phyloP scores from a whole-genome alignment of 306 rosid genomes.

The Quercus dentata region DNA sequence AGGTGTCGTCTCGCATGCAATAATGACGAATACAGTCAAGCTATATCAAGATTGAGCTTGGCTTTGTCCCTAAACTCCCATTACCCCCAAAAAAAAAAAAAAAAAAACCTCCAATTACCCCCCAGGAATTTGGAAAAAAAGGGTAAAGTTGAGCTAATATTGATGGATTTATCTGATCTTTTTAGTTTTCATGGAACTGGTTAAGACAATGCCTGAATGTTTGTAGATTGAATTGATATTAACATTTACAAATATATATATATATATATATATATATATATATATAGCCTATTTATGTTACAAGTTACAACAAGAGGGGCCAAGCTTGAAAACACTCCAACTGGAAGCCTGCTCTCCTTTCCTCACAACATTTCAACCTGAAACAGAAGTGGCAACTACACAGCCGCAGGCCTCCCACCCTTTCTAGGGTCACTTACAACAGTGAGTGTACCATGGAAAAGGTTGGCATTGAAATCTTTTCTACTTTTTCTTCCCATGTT shows the following conservation, averaged over 20 bases:
- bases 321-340: neutral
- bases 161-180: neutral
- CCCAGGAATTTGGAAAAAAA: too few species aligned
- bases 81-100: too few species aligned
- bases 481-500: slow-evolving; percentile 32
- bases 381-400: slow-evolving; percentile 21
- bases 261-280: neutral
- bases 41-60: neutral
- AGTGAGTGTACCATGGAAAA: slow-evolving; percentile 50
- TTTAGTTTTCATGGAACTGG: neutral
- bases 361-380: neutral
- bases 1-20: too few species aligned
- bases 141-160: neutral
- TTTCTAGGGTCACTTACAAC: slow-evolving; percentile 90
- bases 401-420: slow-evolving; percentile 71
- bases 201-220: neutral
- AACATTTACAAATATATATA: neutral
- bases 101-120: too few species aligned
- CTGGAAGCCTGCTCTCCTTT: neutral
- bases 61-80: neutral
- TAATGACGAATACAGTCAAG: neutral
- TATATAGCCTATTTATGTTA: neutral
- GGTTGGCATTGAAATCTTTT: slow-evolving; percentile 12
- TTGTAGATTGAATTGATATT: neutral
- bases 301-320: neutral